Base-by-base conservation (phyloP, 441 rosid genomes). In the Pelargonium fulgidum region DNA sequence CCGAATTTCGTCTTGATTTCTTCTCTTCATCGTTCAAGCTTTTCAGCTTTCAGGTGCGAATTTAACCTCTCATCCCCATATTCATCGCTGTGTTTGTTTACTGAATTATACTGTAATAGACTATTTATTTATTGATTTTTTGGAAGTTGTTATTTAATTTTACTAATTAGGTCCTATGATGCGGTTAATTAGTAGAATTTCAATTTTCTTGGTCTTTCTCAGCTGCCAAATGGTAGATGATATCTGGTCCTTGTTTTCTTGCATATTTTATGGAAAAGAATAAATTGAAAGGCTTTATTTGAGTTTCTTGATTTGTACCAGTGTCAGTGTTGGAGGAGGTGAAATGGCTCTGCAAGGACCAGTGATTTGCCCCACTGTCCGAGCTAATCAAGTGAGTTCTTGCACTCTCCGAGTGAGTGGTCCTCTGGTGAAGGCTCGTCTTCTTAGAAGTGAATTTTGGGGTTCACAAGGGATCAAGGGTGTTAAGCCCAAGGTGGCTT, bases 301-400 rank as follows among this genome's bases (percentile, higher is more conserved):
- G 6, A 14, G 10, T 56, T 17, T 7, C 20, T 2, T 56, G 62
- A 56, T 16, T 22, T 16, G 62, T 56, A 17, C 20, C 8, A 22
- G 62, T 56, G 19, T 56, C 62, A 56, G 62, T 56, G 62, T 56
- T 56, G 9, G 47, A 65, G 71, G 73, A 63, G 67, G 73, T 33
- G 45, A 72, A 2, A 56, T 72, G 62, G 62, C 89, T 12, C 50
- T 93, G 66, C 98, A 84, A 73, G 93, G 88, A 72, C 87, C 93
- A 22, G 93, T 87, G 20, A 82, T 88, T 62, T 83, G 81, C 80
- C 97, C 97, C 41, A 78, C 82, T 62, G 82, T 85, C 65, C 85
- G 80, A 22, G 85, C 85, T 4, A 85, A 85, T 74, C 91, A 81
- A 81, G 83, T 79, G 19, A 88, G 87, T 66, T 70, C 76, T 69